Conservation (phyloP, 352 stramenopile species). For the Phytophthora chlamydospora region DNA sequence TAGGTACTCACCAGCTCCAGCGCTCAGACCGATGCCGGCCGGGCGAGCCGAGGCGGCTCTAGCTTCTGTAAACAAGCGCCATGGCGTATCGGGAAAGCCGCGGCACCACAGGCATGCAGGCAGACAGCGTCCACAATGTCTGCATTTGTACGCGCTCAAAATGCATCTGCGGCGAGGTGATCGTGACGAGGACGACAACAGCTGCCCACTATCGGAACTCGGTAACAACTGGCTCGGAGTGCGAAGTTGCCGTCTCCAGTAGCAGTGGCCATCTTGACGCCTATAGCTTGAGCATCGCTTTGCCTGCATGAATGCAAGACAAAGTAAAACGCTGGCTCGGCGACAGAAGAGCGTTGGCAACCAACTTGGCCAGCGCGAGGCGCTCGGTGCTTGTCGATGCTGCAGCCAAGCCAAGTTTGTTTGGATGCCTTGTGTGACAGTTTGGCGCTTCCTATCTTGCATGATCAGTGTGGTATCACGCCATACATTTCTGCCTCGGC, state of each 20-base stretch:
- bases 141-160: constrained; percentile 21
- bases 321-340: not conserved
- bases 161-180: constrained; percentile 13
- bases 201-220: constrained; percentile 14
- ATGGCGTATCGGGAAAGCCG: constrained; percentile 12
- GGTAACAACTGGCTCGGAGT: constrained; percentile 4
- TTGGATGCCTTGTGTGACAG: constrained; percentile 17
- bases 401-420: constrained; percentile 4
- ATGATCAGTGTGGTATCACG: constrained; percentile 8
- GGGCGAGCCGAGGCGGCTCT: no score
- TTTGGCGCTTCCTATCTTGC: constrained; percentile 16
- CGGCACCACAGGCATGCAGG: constrained; percentile 15
- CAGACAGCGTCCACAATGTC: constrained; percentile 2
- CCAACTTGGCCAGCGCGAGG: constrained; percentile 7
- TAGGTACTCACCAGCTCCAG: no score
- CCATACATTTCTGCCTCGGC: constrained; percentile 28
- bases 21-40: no score
- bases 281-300: no score
- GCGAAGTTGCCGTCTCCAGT: no score
- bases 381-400: constrained; percentile 1
- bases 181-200: not conserved
- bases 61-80: constrained; percentile 22
- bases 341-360: constrained; percentile 1
- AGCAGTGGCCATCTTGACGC: no score
- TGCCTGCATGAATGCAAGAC: not conserved